Base-by-base conservation (phyloP, 805 yeast species). In the Saccharomycopsis olivae region DNA sequence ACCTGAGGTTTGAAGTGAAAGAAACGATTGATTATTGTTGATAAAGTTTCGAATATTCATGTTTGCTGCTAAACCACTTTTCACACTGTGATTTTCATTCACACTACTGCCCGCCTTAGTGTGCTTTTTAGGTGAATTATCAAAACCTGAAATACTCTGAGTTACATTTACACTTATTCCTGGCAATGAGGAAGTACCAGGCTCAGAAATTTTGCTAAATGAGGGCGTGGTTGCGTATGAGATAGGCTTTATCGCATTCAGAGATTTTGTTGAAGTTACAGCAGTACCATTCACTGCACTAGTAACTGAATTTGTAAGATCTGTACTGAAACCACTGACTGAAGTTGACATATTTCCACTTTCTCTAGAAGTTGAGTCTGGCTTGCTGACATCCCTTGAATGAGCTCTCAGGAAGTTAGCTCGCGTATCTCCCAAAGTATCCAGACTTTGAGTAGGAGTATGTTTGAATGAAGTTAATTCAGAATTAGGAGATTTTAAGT, bases 191-290 rank as follows among this genome's bases (percentile, higher is more conserved):
- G 6, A 8, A 10, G 25, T 23, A 23, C 25, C 10, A n/a, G n/a
- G n/a, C 10, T 23, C 10, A 10, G 8, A 8, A 13, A 23, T 13
- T 14, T 10, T 8, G 16, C 15, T 21, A 13, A 21, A 14, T 9
- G 29, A 20, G 5, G 40, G 40, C 4, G 40, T 37, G 5, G 40
- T 37, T 16, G 40, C 40, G 17, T 29, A 37, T n/a, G 40, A 37
- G 5, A 37, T 17, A 9, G 40, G 40, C 11, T 15, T 37, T 8
- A 37, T 36, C n/a, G n/a, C n/a, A n/a, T n/a, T n/a, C n/a, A n/a
- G n/a, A 17, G 14, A n/a, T 6, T 13, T 23, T 8, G 6, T 23
- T 23, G 10, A 23, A 23, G 25, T 23, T n/a, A n/a, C n/a, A n/a
- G n/a, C n/a, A n/a, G n/a, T n/a, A n/a, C n/a, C n/a, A n/a, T n/a